These are phyloP conservation scores for Trichophyton benhamiae DNA, from an alignment of 2,329 filamentous ascomycete genomes.

Conservation along the genomic window DNA sequence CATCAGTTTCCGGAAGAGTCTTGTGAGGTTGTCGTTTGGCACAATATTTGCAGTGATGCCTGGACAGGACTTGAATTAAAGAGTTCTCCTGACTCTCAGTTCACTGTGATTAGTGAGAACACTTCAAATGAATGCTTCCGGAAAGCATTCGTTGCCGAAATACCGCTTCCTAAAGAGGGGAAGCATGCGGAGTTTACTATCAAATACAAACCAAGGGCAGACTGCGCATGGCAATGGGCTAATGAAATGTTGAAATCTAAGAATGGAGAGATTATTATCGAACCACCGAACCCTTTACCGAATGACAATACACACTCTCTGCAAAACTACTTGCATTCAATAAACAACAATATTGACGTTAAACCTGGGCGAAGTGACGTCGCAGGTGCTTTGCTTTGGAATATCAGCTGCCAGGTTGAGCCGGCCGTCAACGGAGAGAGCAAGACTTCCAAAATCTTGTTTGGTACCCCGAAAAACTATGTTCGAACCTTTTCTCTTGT, in stretches of 20 bases:
- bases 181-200: constrained; percentile 31
- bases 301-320: constrained; percentile 15
- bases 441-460: constrained; percentile 38
- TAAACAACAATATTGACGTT: constrained; percentile 25
- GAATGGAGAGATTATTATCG: constrained; percentile 34
- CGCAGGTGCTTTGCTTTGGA: constrained; percentile 31
- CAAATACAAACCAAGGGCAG: constrained; percentile 29
- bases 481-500: constrained; percentile 73
- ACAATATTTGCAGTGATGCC: constrained; percentile 46
- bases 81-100: constrained; percentile 17
- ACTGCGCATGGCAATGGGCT: constrained; percentile 34
- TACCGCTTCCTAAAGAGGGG: constrained; percentile 20
- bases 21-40: constrained; percentile 69
- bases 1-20: constrained; percentile 40
- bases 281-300: constrained; percentile 14
- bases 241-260: constrained; percentile 28
- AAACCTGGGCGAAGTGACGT: constrained; percentile 29
- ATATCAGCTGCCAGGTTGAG: constrained; percentile 45
- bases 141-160: constrained; percentile 24
- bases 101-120: constrained; percentile 19
- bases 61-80: constrained; percentile 48
- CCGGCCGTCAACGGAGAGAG: constrained; percentile 41
- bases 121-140: constrained; percentile 20
- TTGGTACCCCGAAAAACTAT: constrained; percentile 54
- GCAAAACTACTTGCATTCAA: constrained; percentile 23